Conservation (phyloP, 1,284 basidiomycete species). For the Moesziomyces aphidis region DNA sequence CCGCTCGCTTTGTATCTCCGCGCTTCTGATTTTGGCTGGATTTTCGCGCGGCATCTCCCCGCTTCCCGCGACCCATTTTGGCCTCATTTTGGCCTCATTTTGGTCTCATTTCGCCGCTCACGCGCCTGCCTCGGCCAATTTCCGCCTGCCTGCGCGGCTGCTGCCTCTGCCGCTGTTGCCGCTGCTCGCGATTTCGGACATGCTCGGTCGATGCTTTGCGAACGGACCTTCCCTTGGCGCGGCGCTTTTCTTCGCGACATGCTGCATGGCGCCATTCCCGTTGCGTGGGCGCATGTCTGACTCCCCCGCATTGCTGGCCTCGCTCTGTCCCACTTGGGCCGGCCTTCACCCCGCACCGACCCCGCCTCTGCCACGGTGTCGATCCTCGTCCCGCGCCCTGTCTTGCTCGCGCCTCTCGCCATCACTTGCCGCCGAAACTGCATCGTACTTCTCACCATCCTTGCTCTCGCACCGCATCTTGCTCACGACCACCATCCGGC, state of each 20-base stretch:
- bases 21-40: conserved; percentile 1
- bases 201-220: conserved; percentile 29
- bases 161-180: too few relatives aligned
- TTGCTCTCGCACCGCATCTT: neutral
- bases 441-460: neutral
- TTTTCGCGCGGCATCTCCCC: conserved; percentile 1
- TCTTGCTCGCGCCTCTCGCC: too few relatives aligned
- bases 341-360: neutral
- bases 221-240: neutral
- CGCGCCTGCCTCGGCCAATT: neutral
- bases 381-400: neutral
- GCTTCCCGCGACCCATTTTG: neutral
- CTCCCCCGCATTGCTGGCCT: neutral
- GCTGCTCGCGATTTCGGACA: conserved; percentile 11
- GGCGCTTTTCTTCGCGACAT: conserved; percentile 2
- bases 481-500: neutral
- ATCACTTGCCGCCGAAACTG: too few relatives aligned
- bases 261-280: conserved; percentile 5
- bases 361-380: neutral
- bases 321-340: neutral
- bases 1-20: too few relatives aligned
- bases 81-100: neutral
- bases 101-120: neutral
- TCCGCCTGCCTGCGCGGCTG: neutral
- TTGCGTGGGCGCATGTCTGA: neutral